These are phyloP conservation scores for Hypsizygus marmoreus DNA, from an alignment of 768 basidiomycete genomes.

Conservation along the genomic window DNA sequence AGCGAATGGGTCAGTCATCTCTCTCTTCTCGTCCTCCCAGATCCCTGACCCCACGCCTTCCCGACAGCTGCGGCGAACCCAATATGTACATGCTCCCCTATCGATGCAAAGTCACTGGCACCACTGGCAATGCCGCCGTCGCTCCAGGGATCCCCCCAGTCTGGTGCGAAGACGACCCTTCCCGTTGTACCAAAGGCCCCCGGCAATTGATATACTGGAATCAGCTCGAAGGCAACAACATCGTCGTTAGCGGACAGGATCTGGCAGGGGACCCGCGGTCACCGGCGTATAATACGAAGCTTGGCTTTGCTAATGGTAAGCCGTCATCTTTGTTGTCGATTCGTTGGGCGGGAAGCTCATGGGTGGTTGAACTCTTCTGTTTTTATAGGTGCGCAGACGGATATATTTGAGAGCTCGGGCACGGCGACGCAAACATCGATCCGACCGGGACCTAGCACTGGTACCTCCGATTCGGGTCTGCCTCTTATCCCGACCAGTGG, in stretches of 20 bases:
- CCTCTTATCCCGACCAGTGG: no score
- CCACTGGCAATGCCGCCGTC: slow-evolving; percentile 39
- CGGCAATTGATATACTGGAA: slow-evolving; percentile 61
- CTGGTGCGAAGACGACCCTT: slow-evolving; percentile 52
- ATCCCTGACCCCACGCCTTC: not conserved
- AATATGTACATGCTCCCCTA: slow-evolving; percentile 54
- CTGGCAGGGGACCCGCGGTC: slow-evolving; percentile 37
- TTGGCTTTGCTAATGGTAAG: slow-evolving; percentile 52
- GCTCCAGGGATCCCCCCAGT: slow-evolving; percentile 43
- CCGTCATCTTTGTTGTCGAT: no score
- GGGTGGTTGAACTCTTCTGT: no score
- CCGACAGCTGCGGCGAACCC: slow-evolving; percentile 47
- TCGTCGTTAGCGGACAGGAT: slow-evolving; percentile 44
- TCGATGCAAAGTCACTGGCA: slow-evolving; percentile 47
- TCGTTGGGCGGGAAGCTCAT: no score
- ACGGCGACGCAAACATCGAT: no score
- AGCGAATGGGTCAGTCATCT: slow-evolving; percentile 36
- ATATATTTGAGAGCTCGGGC: no score
- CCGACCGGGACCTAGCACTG: no score
- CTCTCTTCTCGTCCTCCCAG: not conserved
- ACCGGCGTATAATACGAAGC: slow-evolving; percentile 50
- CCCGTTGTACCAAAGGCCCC: slow-evolving; percentile 43
- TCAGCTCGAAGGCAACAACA: slow-evolving; percentile 49
- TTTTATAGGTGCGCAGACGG: no score
- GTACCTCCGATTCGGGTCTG: no score